Conservation (phyloP, 768 basidiomycete species). For the Sistotremastrum niveocremeum region DNA sequence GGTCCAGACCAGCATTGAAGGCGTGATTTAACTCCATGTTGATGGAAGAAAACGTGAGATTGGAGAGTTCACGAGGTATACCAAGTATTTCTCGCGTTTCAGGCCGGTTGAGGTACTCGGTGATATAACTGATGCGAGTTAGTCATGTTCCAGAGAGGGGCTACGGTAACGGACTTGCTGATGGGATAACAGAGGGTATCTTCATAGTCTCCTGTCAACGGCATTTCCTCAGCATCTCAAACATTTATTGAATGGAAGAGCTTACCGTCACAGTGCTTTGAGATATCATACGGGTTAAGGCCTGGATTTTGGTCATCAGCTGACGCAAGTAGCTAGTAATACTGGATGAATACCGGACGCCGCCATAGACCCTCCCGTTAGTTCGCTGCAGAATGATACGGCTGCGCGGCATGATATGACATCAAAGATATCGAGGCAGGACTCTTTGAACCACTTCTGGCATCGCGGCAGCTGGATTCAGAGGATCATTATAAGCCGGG, state of each 20-base stretch:
- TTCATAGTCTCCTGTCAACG: slow-evolving; percentile 19
- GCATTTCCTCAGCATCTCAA: too few relatives aligned
- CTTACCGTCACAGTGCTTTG: slow-evolving; percentile 32
- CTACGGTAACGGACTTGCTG: slow-evolving; percentile 23
- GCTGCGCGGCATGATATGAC: slow-evolving; percentile 20
- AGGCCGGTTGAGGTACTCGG: slow-evolving; percentile 46
- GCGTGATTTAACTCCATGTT: too few relatives aligned
- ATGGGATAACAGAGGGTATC: slow-evolving; percentile 48
- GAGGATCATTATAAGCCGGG: background rate
- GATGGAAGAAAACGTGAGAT: too few relatives aligned
- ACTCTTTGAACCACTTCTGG: slow-evolving; percentile 14
- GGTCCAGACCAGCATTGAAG: too few relatives aligned
- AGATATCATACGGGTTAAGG: slow-evolving; percentile 56
- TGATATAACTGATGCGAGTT: slow-evolving; percentile 31
- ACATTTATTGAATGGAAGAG: too few relatives aligned
- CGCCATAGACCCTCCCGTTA: slow-evolving; percentile 2
- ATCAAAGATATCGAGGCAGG: slow-evolving; percentile 23
- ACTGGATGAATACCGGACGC: background rate
- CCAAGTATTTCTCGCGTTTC: slow-evolving; percentile 44
- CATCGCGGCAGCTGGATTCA: slow-evolving; percentile 20
- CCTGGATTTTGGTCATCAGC: slow-evolving; percentile 16
- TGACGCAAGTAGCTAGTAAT: too few relatives aligned
- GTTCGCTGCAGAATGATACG: slow-evolving; percentile 15
- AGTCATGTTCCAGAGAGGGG: background rate
- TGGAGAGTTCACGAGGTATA: slow-evolving; percentile 18